Percentiles rank a stretch among this genome's conserved stretches.
Conservation (phyloP, 768 basidiomycete species). For the Amanita exitialis region DNA sequence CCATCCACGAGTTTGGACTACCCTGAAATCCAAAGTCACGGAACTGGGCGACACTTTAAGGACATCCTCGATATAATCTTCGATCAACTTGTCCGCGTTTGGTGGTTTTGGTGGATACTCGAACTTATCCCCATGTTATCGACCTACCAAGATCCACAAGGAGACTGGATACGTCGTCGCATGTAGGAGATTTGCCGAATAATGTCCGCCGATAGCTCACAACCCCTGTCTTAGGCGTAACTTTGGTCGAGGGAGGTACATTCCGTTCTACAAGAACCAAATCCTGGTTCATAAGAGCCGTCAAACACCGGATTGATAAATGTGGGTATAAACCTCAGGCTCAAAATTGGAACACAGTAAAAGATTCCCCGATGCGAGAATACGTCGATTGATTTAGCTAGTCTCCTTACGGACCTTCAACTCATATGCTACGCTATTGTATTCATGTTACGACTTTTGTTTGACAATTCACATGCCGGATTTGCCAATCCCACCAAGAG, state of each 20-base stretch:
- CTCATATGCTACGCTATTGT: too few relatives aligned
- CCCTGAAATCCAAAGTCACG: background rate
- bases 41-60: background rate
- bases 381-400: slow-evolving; percentile 7
- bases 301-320: slow-evolving; percentile 8
- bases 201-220: background rate
- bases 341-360: slow-evolving; percentile 11
- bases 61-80: slow-evolving; percentile 13
- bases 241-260: slow-evolving; percentile 19
- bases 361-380: slow-evolving; percentile 9
- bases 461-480: too few relatives aligned
- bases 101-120: slow-evolving; percentile 16
- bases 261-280: slow-evolving; percentile 15
- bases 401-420: background rate
- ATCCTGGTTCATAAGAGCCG: slow-evolving; percentile 17
- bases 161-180: slow-evolving; percentile 16
- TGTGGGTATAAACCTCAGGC: background rate
- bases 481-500: too few relatives aligned
- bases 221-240: slow-evolving; percentile 13
- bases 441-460: too few relatives aligned
- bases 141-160: slow-evolving; percentile 13
- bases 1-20: background rate
- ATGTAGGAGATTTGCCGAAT: slow-evolving; percentile 10
- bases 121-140: slow-evolving; percentile 16
- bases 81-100: slow-evolving; percentile 13